Percentiles rank a stretch among this genome's conserved stretches.
phyloP scores from a whole-genome alignment of 2,329 filamentous ascomycete genomes.

The Pestalotiopsis sp. region DNA sequence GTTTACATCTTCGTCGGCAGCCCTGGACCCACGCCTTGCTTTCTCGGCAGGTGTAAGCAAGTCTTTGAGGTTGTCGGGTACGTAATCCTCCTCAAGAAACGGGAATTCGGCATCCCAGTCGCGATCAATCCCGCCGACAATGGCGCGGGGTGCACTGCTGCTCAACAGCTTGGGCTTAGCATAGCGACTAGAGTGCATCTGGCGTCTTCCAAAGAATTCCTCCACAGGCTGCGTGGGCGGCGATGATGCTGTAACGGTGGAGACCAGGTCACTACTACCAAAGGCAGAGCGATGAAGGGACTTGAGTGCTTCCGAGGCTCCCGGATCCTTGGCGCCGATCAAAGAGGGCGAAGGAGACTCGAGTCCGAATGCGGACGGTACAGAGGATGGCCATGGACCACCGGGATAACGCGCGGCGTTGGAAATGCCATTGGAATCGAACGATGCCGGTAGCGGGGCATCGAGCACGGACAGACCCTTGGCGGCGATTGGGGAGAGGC shows the following conservation, averaged over 20 bases:
- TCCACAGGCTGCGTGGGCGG: slow-evolving; percentile 40
- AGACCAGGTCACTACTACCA: slow-evolving; percentile 64
- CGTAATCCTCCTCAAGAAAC: slow-evolving; percentile 82
- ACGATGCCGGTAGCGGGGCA: slow-evolving; percentile 89
- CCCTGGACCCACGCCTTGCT: slow-evolving; percentile 64
- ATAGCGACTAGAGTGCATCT: slow-evolving; percentile 71
- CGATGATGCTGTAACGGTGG: slow-evolving; percentile 42
- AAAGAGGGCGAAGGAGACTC: slow-evolving; percentile 83
- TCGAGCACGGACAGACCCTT: slow-evolving; percentile 86
- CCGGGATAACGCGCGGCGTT: slow-evolving; percentile 79
- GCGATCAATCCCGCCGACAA: slow-evolving; percentile 54
- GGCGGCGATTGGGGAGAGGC: slow-evolving; percentile 75
- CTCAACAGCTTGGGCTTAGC: slow-evolving; percentile 69
- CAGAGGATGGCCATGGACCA: slow-evolving; percentile 87
- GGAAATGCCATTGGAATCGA: slow-evolving; percentile 94
- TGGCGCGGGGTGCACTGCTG: slow-evolving; percentile 67
- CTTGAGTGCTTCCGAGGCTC: slow-evolving; percentile 67
- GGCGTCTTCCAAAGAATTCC: slow-evolving; percentile 70
- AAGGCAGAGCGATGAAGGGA: slow-evolving; percentile 69
- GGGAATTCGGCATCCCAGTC: slow-evolving; percentile 72
- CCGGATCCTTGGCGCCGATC: slow-evolving; percentile 60
- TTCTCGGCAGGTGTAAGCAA: slow-evolving; percentile 70
- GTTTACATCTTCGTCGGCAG: slow-evolving; percentile 53
- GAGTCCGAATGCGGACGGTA: slow-evolving; percentile 88
- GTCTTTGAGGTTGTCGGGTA: slow-evolving; percentile 73